A percentile compares a stretch with the other conserved stretches of the same genome.
phyloP scores from a whole-genome alignment of 2,329 filamentous ascomycete species.

The Apiospora hydei region DNA sequence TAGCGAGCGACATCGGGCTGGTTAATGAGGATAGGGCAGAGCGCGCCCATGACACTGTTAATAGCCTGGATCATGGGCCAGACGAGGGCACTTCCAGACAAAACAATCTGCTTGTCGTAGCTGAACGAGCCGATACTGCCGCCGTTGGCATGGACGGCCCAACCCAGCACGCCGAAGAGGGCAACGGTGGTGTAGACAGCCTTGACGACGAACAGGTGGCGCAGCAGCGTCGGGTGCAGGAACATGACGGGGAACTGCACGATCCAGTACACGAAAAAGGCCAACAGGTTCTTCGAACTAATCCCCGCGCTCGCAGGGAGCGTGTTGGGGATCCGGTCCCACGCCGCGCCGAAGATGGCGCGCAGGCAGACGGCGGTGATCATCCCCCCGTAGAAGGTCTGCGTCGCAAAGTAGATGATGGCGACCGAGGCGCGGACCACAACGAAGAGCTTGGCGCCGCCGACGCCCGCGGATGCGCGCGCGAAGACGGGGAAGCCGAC shows the following conservation, averaged over 20 bases:
- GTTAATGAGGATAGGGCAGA: conserved; percentile 45
- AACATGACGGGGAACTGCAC: conserved; percentile 56
- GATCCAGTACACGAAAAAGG: conserved; percentile 63
- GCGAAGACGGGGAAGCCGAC: conserved; percentile 46
- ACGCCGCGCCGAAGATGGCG: conserved; percentile 47
- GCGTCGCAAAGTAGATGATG: conserved; percentile 48
- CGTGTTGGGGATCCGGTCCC: conserved; percentile 53
- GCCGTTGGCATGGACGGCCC: conserved; percentile 59
- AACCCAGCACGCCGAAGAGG: conserved; percentile 48
- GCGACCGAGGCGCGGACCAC: conserved; percentile 44
- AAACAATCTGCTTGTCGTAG: conserved; percentile 25
- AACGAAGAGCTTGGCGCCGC: conserved; percentile 48
- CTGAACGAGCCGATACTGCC: conserved; percentile 37
- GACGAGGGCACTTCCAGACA: conserved; percentile 37
- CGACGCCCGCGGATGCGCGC: conserved; percentile 44
- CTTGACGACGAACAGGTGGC: conserved; percentile 55
- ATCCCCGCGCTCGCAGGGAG: conserved; percentile 56
- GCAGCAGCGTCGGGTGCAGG: conserved; percentile 57
- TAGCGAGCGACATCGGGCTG: conserved; percentile 52
- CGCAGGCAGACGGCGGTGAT: conserved; percentile 44
- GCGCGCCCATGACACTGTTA: conserved; percentile 49
- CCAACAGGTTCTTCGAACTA: conserved; percentile 56
- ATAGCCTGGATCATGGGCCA: conserved; percentile 50
- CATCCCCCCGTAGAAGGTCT: conserved; percentile 45
- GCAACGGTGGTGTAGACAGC: conserved; percentile 53